Percentiles rank a stretch among this genome's conserved stretches.
phyloP scores from a whole-genome alignment of 2,329 filamentous ascomycete genomes.

The Penicillium brevicompactum region DNA sequence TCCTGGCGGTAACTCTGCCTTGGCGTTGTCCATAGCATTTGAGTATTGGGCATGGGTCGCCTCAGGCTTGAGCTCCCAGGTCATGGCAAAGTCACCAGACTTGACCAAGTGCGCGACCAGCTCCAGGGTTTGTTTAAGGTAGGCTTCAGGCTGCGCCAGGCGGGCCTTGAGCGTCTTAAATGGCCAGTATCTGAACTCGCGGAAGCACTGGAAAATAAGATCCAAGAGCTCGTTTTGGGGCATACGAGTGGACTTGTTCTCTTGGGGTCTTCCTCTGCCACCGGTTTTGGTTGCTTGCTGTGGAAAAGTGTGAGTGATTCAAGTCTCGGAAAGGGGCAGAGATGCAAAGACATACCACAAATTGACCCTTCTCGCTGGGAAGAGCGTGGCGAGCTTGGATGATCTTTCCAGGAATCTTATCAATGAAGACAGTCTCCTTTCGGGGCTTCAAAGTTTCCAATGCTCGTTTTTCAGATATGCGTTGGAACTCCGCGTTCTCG shows the following conservation, averaged over 20 bases:
- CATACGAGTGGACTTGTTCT: constrained; percentile 88
- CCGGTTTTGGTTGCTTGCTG: constrained; percentile 57
- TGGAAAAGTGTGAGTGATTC: constrained; percentile 27
- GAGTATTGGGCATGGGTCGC: constrained; percentile 59
- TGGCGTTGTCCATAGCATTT: constrained; percentile 49
- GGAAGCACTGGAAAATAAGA: constrained; percentile 80
- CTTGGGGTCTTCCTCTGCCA: constrained; percentile 58
- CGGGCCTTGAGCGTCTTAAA: constrained; percentile 79
- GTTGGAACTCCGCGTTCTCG: constrained; percentile 69
- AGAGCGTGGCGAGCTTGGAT: constrained; percentile 62
- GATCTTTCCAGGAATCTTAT: constrained; percentile 49
- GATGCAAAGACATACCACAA: constrained; percentile 42
- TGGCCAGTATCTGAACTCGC: constrained; percentile 88
- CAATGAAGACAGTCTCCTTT: constrained; percentile 56
- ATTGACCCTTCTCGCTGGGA: constrained; percentile 43
- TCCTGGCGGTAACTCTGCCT: constrained; percentile 53
- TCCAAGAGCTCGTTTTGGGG: constrained; percentile 86
- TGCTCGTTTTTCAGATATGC: constrained; percentile 61
- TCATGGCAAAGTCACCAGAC: constrained; percentile 79
- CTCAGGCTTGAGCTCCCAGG: constrained; percentile 78
- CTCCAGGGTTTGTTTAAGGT: constrained; percentile 80
- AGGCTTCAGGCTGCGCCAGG: constrained; percentile 88
- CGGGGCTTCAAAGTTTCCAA: constrained; percentile 63
- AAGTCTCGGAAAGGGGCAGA: neutral
- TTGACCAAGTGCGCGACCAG: constrained; percentile 81